Evolutionary conservation across 2,329 filamentous ascomycete species (phyloP).

Genomic region (Penicillium sp.): DNA sequence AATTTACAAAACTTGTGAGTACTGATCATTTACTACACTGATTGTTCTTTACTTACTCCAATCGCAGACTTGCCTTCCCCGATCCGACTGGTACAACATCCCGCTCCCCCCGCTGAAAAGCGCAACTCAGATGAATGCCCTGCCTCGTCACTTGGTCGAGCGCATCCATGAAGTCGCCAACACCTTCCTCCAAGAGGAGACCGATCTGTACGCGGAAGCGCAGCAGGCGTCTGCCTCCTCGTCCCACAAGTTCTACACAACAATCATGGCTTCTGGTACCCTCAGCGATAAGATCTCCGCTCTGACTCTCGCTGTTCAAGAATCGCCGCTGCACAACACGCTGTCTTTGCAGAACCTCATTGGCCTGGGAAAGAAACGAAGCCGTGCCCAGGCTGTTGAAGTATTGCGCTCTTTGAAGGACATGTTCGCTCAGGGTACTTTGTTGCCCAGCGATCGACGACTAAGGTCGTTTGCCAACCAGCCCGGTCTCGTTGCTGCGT

Average conservation of each 20-base stretch:
- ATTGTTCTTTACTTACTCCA: conserved; percentile 16
- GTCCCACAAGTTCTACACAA: conserved; percentile 92
- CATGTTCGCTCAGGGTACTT: conserved; percentile 81
- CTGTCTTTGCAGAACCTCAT: conserved; percentile 86
- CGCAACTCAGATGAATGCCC: conserved; percentile 45
- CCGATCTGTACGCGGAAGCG: conserved; percentile 67
- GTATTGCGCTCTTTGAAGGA: conserved; percentile 93
- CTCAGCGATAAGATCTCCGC: conserved; percentile 96
- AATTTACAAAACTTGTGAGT: conserved; percentile 37
- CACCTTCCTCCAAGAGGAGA: conserved; percentile 73
- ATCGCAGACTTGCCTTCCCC: conserved; percentile 56
- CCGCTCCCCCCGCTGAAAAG: conserved; percentile 54
- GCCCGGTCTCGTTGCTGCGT: conserved; percentile 67
- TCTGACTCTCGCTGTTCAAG: conserved; percentile 87
- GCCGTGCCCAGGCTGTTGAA: conserved; percentile 85
- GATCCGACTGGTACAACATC: conserved; percentile 66
- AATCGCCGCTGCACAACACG: conserved; percentile 89
- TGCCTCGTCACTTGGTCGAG: conserved; percentile 54
- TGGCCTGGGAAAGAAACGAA: conserved; percentile 83
- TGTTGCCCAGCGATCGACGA: conserved; percentile 79
- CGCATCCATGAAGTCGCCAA: conserved; percentile 66
- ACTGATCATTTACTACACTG: not conserved
- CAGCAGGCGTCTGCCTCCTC: conserved; percentile 74
- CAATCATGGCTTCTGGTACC: conserved; percentile 94
- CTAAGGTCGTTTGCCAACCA: conserved; percentile 77